phyloP scores from a whole-genome alignment of 2,329 filamentous ascomycete genomes.

The Hypomyces rosellus region DNA sequence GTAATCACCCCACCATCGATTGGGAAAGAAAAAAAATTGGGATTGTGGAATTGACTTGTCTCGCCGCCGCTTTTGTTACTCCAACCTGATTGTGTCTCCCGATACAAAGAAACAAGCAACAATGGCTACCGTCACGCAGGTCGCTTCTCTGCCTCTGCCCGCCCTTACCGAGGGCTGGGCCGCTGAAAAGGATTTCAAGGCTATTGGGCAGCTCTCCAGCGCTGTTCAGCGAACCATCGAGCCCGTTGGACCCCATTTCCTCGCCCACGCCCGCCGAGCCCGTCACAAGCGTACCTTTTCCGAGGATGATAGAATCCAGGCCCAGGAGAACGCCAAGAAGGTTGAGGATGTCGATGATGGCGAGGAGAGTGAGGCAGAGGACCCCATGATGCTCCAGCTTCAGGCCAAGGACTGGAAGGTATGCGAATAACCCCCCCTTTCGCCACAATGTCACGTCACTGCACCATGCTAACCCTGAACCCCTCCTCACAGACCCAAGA shows the following conservation, averaged over 20 bases:
- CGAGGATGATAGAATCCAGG: constrained; percentile 96
- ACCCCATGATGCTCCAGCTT: constrained; percentile 82
- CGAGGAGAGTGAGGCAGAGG: constrained; percentile 90
- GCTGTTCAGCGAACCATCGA: constrained; percentile 84
- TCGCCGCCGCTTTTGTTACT: not conserved
- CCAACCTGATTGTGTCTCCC: too few relatives aligned
- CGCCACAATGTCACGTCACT: not conserved
- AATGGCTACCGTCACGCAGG: constrained; percentile 60
- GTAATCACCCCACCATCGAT: constrained; percentile 9
- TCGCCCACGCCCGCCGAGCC: constrained; percentile 91
- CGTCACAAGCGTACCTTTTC: constrained; percentile 97
- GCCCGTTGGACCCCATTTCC: constrained; percentile 94
- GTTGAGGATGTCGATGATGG: constrained; percentile 84
- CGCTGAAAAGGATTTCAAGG: constrained; percentile 87
- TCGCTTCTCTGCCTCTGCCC: constrained; percentile 63
- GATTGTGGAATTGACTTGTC: constrained; percentile 3
- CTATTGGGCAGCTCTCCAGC: constrained; percentile 67
- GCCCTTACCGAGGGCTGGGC: constrained; percentile 74
- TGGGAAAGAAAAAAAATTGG: constrained; percentile 11
- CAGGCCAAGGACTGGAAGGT: constrained; percentile 99
- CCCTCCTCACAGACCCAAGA: constrained; percentile 68
- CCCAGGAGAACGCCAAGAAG: constrained; percentile 90
- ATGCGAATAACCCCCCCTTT: constrained; percentile 19
- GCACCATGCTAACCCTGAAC: not conserved
- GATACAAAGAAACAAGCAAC: not conserved